Evolutionary conservation across 805 yeast species (phyloP), one percentile per base, ranked within the genome.

Genomic region (Debaryomyces tyrocola): DNA sequence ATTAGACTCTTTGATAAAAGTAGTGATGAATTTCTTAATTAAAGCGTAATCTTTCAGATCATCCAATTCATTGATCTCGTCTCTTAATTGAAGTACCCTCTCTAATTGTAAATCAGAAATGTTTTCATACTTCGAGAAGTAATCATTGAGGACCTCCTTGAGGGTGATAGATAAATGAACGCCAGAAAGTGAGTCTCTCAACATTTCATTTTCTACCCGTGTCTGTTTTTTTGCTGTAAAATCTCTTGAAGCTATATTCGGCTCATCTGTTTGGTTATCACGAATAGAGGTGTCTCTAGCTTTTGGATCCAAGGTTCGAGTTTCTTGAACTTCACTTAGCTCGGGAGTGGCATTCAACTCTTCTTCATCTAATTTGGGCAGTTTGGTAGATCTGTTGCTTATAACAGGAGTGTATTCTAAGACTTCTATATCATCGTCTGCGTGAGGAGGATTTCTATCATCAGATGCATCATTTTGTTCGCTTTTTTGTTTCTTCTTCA

Each of bases 341-440:
- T 31, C 17, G 11, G 34, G 17, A 31, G 34, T n/a, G 11, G 14
- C 7, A n/a, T 14, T 31, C 7, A 17, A 6, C 7, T 35, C 20
- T 6, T 35, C 38, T 12, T 35, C 20, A 11, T 35, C 38, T n/a
- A n/a, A 14, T 17, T 15, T 35, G 9, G n/a, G n/a, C n/a, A 17
- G n/a, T 24, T 17, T 17, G n/a, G 14, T 31, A 11, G 34, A 31
- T n/a, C 34, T 31, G 17, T 12, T 31, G 11, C 34, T 31, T 12
- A n/a, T 11, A 31, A 31, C 34, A 11, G 48, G 54, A 21, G 43
- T 27, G 31, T 46, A 49, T 31, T 52, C 59, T 27, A 56, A 51
- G 7, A 54, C 58, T 44, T 55, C 57, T 4, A 53, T 44, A 20
- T 54, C 60, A 39, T 59, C 59, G 8, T 55, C 58, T n/a, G 49